Evolutionary conservation across 108 stramenopile species (phyloP).

Genomic region (Nitzschia inconspicua): DNA sequence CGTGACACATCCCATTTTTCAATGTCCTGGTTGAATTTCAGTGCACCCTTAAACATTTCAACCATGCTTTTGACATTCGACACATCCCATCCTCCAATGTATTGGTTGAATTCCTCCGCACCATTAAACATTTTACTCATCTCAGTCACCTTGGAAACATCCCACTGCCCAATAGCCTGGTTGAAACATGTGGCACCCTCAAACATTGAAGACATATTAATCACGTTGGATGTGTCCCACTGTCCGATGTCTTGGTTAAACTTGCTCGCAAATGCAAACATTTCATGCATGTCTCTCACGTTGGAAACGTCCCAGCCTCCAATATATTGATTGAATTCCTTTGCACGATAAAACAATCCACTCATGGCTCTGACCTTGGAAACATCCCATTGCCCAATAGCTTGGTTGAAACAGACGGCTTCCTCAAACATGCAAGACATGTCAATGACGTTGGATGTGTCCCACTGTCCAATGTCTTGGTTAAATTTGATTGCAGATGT

Average conservation of each 20-base stretch:
- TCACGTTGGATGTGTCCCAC: constrained; percentile 29
- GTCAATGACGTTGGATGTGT: no score
- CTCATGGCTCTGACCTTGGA: no score
- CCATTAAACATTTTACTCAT: constrained; percentile 39
- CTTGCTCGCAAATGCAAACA: constrained; percentile 11
- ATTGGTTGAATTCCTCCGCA: constrained; percentile 30
- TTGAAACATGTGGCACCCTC: constrained; percentile 16
- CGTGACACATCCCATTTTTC: no score
- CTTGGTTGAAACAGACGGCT: no score
- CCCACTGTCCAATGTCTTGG: no score
- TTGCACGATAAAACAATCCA: constrained; percentile 8
- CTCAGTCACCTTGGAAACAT: constrained; percentile 1
- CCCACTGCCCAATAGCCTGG: constrained; percentile 16
- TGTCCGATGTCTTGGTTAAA: constrained; percentile 26
- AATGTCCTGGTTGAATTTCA: constrained; percentile 11
- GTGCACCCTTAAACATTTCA: constrained; percentile 30
- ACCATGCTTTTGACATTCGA: constrained; percentile 16
- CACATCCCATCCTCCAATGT: constrained; percentile 22
- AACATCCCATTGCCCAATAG: no score
- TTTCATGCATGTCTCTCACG: constrained; percentile 13
- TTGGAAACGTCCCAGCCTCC: constrained; percentile 12
- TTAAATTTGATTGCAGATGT: no score
- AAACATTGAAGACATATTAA: constrained; percentile 17
- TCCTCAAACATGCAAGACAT: no score
- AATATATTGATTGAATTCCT: constrained; percentile 18